phyloP scores from a whole-genome alignment of 2,329 filamentous ascomycete genomes.

The Mycosphaerella arachidis region DNA sequence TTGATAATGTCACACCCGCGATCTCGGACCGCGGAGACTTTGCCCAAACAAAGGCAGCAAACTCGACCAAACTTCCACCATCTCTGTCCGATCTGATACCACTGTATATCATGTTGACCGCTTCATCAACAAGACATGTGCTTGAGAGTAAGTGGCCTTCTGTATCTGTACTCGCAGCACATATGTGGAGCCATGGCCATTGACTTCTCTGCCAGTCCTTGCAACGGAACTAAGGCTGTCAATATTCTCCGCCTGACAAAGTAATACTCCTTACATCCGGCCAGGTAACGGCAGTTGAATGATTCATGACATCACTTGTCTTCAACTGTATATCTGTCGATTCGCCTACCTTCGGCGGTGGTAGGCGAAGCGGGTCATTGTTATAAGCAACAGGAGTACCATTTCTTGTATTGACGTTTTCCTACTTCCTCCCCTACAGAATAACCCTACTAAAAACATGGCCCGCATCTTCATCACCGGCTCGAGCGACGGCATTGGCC shows the following conservation, averaged over 20 bases:
- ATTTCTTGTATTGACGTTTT: not conserved
- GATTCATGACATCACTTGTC: not conserved
- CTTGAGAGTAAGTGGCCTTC: no score
- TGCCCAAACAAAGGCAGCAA: not conserved
- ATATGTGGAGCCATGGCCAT: not conserved
- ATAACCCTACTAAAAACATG: slow-evolving; percentile 30
- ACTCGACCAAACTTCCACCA: not conserved
- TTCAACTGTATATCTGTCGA: not conserved
- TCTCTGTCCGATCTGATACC: no score
- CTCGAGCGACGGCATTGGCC: slow-evolving; percentile 55
- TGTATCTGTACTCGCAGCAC: no score
- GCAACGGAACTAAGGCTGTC: not conserved
- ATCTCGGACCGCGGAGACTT: not conserved
- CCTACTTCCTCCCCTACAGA: not conserved
- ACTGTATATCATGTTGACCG: no score
- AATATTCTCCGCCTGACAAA: not conserved
- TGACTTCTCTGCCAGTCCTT: not conserved
- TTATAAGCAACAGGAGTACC: no score
- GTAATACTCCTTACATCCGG: not conserved
- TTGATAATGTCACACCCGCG: not conserved
- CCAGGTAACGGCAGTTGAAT: not conserved
- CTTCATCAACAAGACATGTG: no score
- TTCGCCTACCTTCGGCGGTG: not conserved
- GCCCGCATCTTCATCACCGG: slow-evolving; percentile 53
- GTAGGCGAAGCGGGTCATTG: no score